Conservation (phyloP, 2,329 filamentous ascomycete species). For the Pestalotiopsis sp. region DNA sequence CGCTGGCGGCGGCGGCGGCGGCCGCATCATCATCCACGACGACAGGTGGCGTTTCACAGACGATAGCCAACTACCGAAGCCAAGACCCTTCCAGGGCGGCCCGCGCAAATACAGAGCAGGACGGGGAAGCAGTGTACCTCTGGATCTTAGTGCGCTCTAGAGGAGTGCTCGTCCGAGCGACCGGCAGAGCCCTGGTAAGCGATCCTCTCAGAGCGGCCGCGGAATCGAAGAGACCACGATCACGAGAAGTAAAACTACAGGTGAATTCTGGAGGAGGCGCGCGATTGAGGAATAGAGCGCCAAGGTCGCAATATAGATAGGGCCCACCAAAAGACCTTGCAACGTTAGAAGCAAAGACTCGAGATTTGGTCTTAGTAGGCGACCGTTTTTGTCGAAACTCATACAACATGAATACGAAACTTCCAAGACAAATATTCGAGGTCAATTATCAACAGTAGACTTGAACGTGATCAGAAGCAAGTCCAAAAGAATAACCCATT, state of each 20-base stretch:
- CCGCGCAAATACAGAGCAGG: slow-evolving; percentile 85
- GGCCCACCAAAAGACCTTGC: no score
- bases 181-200: slow-evolving; percentile 4
- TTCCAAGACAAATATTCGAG: no score
- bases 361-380: no score
- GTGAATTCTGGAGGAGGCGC: not conserved
- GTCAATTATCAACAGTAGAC: no score
- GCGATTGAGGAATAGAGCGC: slow-evolving; percentile 9
- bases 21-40: slow-evolving; percentile 70
- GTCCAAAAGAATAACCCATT: no score
- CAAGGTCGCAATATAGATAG: not conserved
- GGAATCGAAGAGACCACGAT: not conserved
- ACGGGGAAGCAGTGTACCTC: slow-evolving; percentile 88
- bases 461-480: no score
- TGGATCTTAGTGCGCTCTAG: slow-evolving; percentile 72
- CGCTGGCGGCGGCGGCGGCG: slow-evolving; percentile 23
- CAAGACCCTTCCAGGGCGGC: slow-evolving; percentile 76
- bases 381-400: no score
- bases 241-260: not conserved
- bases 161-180: slow-evolving; percentile 15
- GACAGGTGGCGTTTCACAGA: slow-evolving; percentile 84
- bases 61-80: slow-evolving; percentile 81
- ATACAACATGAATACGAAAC: no score
- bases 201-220: not conserved
- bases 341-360: not conserved